phyloP scores from a whole-genome alignment of 2,329 filamentous ascomycete genomes.

The Colletotrichum filicis region DNA sequence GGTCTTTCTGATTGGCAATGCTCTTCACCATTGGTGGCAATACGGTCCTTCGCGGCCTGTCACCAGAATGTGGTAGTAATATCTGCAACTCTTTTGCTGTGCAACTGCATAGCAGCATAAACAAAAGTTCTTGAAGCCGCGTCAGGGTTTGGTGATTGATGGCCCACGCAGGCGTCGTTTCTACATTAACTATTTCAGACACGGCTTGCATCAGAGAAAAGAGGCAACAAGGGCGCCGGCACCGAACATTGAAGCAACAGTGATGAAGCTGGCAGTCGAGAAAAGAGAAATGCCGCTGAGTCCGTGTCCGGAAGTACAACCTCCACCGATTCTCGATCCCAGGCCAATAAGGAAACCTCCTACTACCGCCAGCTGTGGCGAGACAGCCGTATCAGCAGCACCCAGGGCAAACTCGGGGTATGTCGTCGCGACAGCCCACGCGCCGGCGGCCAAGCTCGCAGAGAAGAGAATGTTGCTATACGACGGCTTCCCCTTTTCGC shows the following conservation, averaged over 20 bases:
- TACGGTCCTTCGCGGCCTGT: too few species aligned
- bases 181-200: too few species aligned
- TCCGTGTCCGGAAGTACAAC: conserved; percentile 76
- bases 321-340: conserved; percentile 71
- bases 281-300: conserved; percentile 74
- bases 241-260: conserved; percentile 67
- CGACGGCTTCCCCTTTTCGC: conserved; percentile 42
- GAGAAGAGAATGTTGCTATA: conserved; percentile 63
- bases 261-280: conserved; percentile 70
- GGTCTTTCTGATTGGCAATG: too few species aligned
- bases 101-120: too few species aligned
- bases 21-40: too few species aligned
- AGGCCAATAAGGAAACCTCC: conserved; percentile 70
- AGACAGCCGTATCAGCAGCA: conserved; percentile 43
- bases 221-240: conserved; percentile 51
- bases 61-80: too few species aligned
- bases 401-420: conserved; percentile 44
- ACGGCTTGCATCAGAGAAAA: conserved; percentile 24
- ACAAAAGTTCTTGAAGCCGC: too few species aligned
- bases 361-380: conserved; percentile 52
- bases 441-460: conserved; percentile 60
- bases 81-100: too few species aligned
- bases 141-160: too few species aligned
- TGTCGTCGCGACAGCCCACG: conserved; percentile 48
- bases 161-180: too few species aligned